These are phyloP conservation scores for Lyophyllum atratum DNA, from an alignment of 768 basidiomycete genomes.

Conservation along the genomic window DNA sequence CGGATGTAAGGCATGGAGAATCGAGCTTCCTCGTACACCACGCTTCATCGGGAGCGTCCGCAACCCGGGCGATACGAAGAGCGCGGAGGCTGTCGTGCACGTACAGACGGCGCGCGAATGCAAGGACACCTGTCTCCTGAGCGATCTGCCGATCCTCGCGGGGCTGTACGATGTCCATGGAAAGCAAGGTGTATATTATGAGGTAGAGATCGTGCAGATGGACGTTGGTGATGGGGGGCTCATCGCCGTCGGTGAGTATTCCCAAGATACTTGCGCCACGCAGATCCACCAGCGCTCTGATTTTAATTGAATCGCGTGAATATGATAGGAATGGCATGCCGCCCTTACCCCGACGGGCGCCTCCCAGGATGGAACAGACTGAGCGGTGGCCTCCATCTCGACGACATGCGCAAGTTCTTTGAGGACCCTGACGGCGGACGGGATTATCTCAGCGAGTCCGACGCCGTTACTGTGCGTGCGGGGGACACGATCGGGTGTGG, in stretches of 20 bases:
- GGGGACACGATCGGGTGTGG: conserved; percentile 67
- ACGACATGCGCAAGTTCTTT: conserved; percentile 74
- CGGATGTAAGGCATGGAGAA: conserved; percentile 56
- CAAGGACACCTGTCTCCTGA: conserved; percentile 54
- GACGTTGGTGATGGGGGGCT: conserved; percentile 37
- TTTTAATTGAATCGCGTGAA: background rate
- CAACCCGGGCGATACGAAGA: conserved; percentile 34
- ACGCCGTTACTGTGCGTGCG: conserved; percentile 30
- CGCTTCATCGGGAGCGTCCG: conserved; percentile 50
- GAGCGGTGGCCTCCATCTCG: conserved; percentile 66
- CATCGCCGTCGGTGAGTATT: conserved; percentile 54
- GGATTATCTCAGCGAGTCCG: conserved; percentile 41
- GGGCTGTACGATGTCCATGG: conserved; percentile 60
- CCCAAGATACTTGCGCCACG: background rate
- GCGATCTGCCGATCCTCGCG: conserved; percentile 59
- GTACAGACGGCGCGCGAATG: conserved; percentile 46
- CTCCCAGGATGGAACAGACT: conserved; percentile 73
- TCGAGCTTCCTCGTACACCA: conserved; percentile 39
- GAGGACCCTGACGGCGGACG: conserved; percentile 68
- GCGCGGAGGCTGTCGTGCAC: conserved; percentile 32
- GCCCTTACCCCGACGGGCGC: conserved; percentile 65
- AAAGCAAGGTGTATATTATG: conserved; percentile 64
- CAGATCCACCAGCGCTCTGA: background rate
- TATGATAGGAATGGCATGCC: conserved; percentile 57
- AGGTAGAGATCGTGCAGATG: conserved; percentile 58